A percentile compares a stretch with the other conserved stretches of the same genome.
phyloP scores from a whole-genome alignment of 805 yeast genomes.

The Candida hispaniensis region DNA sequence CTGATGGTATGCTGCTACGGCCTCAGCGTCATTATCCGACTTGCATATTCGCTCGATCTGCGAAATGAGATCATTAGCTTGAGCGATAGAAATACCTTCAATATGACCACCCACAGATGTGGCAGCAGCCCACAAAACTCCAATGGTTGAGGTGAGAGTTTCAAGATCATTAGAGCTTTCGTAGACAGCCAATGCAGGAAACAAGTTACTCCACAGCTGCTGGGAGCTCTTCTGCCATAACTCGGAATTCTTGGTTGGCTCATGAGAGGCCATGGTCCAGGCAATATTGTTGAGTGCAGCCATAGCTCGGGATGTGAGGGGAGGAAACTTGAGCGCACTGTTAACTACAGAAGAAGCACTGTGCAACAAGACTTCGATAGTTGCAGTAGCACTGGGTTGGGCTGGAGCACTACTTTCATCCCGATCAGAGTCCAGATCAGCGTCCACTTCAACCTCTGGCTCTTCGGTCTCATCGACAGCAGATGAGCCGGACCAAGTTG shows the following conservation, averaged over 20 bases:
- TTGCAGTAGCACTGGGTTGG: slow-evolving; percentile 18
- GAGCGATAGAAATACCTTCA: slow-evolving; percentile 9
- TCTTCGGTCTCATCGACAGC: slow-evolving; percentile 15
- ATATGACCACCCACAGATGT: slow-evolving; percentile 24
- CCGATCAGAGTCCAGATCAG: slow-evolving; percentile 17
- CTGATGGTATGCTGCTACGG: slow-evolving; percentile 33
- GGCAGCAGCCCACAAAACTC: slow-evolving; percentile 38
- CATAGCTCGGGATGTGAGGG: slow-evolving; percentile 45
- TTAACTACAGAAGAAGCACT: slow-evolving; percentile 24
- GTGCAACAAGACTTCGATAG: slow-evolving; percentile 16
- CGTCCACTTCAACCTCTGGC: slow-evolving; percentile 18
- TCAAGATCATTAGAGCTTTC: slow-evolving; percentile 22
- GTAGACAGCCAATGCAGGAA: slow-evolving; percentile 18
- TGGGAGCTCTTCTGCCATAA: slow-evolving; percentile 31
- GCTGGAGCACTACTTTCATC: slow-evolving; percentile 15
- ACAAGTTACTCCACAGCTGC: slow-evolving; percentile 23
- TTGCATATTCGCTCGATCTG: slow-evolving; percentile 21
- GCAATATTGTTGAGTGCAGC: slow-evolving; percentile 61
- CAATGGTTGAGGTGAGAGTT: slow-evolving; percentile 29
- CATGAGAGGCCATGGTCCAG: slow-evolving; percentile 39
- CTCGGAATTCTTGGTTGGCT: slow-evolving; percentile 25
- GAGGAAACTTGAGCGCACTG: slow-evolving; percentile 29
- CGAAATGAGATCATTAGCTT: slow-evolving; percentile 22
- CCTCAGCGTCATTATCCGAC: slow-evolving; percentile 22
- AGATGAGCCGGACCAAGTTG: slow-evolving; percentile 27